These are phyloP conservation scores for Micractinium sp. DNA, from an alignment of 139 green algal species.

Conservation along the genomic window DNA sequence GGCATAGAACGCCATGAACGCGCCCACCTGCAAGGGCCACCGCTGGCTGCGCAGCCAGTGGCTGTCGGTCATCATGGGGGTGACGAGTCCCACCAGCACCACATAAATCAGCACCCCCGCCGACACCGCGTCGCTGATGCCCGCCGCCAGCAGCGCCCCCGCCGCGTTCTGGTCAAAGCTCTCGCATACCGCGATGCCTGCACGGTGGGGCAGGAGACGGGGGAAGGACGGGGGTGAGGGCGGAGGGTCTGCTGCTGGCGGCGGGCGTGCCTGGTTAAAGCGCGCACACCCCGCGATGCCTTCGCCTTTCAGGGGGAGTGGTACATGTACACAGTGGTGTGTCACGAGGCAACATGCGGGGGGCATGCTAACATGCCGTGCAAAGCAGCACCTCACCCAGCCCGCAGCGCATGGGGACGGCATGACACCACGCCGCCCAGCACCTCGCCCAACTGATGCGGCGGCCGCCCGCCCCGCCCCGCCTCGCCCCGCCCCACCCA, in stretches of 20 bases:
- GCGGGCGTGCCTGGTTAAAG: too few relatives aligned
- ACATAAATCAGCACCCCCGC: constrained; percentile 75
- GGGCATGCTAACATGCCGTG: not conserved
- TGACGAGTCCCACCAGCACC: constrained; percentile 67
- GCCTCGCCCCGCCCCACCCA: not conserved
- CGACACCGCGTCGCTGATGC: constrained; percentile 64
- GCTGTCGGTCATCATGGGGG: constrained; percentile 30
- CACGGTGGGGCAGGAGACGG: not conserved
- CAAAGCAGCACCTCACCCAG: not conserved
- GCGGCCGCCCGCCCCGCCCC: not conserved
- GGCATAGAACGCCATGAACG: constrained; percentile 31
- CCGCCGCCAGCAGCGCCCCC: constrained; percentile 46
- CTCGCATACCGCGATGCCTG: constrained; percentile 51
- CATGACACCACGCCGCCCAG: too few relatives aligned
- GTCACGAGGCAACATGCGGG: not conserved
- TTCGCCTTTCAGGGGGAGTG: not conserved
- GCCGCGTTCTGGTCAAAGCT: constrained; percentile 51
- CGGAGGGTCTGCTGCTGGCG: too few relatives aligned
- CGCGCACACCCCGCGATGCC: too few relatives aligned
- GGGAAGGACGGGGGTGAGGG: too few relatives aligned
- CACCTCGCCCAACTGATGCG: too few relatives aligned
- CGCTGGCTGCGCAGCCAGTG: not conserved
- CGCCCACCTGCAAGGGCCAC: not conserved
- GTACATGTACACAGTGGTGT: not conserved
- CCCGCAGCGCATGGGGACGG: too few relatives aligned